Conservation (phyloP, 2,329 filamentous ascomycete genomes). For the Pseudopithomyces chartarum region DNA sequence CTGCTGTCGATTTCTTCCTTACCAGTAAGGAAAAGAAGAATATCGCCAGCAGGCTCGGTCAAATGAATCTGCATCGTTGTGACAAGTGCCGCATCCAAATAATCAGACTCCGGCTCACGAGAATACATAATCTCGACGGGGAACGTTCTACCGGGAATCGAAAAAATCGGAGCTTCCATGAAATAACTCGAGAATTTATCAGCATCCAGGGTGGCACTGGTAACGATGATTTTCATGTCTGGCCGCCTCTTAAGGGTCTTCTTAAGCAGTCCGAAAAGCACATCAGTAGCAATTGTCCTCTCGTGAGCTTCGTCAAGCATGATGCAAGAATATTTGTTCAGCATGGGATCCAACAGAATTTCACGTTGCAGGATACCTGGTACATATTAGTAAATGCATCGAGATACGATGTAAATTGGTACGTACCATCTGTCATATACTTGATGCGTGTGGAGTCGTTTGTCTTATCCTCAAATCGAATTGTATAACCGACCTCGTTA, state of each 20-base stretch:
- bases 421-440: conserved; percentile 94
- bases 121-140: conserved; percentile 97
- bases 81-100: conserved; percentile 89
- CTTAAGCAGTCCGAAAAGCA: conserved; percentile 95
- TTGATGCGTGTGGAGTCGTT: conserved; percentile 88
- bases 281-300: conserved; percentile 93
- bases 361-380: conserved; percentile 84
- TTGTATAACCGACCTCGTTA: conserved; percentile 96
- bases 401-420: neutral
- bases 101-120: conserved; percentile 92
- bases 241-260: conserved; percentile 80
- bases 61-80: conserved; percentile 99
- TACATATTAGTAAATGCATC: neutral
- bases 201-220: conserved; percentile 95
- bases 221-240: conserved; percentile 98
- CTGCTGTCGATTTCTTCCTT: conserved; percentile 97
- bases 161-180: conserved; percentile 93
- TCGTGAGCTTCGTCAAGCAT: conserved; percentile 99
- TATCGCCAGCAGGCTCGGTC: conserved; percentile 89
- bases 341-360: conserved; percentile 92
- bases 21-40: conserved; percentile 94
- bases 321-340: conserved; percentile 93
- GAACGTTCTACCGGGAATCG: conserved; percentile 91
- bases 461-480: conserved; percentile 97
- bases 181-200: conserved; percentile 98